phyloP scores from a whole-genome alignment of 768 basidiomycete species.

The Russula brevipes region DNA sequence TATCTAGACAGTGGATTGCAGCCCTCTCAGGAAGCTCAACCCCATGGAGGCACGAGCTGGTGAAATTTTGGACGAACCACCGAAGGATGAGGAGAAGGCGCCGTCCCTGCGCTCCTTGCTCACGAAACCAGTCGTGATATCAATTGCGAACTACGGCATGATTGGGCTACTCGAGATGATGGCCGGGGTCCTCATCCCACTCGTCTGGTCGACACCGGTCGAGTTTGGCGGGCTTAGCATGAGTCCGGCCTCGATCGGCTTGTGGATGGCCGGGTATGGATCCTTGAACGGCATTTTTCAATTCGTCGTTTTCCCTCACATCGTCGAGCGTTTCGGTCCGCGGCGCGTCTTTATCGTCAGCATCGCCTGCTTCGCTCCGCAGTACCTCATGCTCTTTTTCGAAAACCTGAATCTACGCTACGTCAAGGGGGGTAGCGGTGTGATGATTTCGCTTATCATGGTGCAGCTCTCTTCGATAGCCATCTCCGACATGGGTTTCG shows the following conservation, averaged over 20 bases:
- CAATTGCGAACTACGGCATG: conserved; percentile 8
- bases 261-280: conserved; percentile 36
- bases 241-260: conserved; percentile 37
- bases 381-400: conserved; percentile 31
- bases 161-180: conserved; percentile 15
- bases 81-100: not conserved
- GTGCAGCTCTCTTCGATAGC: conserved; percentile 10
- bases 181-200: conserved; percentile 29
- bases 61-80: conserved; percentile 2
- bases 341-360: conserved; percentile 33
- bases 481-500: conserved; percentile 19
- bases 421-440: not conserved
- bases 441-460: not conserved
- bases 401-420: conserved; percentile 9
- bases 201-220: conserved; percentile 43
- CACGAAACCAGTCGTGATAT: conserved; percentile 10
- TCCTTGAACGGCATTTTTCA: conserved; percentile 37
- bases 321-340: conserved; percentile 36
- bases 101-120: conserved; percentile 4
- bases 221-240: conserved; percentile 38
- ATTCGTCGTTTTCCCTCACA: conserved; percentile 35
- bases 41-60: not conserved
- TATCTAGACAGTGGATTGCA: conserved; percentile 1
- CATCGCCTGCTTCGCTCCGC: conserved; percentile 27
- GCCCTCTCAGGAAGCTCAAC: not conserved